Evolutionary conservation across 1,139 yeast genomes (phyloP), one percentile per base, ranked within the genome.

Genomic region (Pneumocystis wakefieldiae): DNA sequence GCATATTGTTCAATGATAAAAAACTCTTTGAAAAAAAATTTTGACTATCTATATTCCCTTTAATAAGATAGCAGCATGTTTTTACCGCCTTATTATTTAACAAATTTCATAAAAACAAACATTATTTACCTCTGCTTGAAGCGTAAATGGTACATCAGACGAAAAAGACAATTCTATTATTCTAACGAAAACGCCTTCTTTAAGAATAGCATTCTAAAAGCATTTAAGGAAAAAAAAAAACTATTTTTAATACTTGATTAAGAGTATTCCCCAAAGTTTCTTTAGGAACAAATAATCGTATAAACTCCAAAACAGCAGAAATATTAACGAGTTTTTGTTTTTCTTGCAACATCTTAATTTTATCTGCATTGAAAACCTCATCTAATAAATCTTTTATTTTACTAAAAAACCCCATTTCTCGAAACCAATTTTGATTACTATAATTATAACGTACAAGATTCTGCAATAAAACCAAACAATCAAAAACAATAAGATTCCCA

Each of bases 391-490:
- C 15, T 24, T 48, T 48, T 48, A 48, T 24, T 48, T 48, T 48
- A 24, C 55, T 24, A 48, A 48, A 48, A 48, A 48, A 84, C 60
- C 85, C 87, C 0, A 96, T 86, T 71, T 92, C 97, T 60, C 92
- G 74, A 70, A 94, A 94, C 67, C 85, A 80, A 66, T 86, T 87
- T 73, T 94, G 99, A 73, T 94, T 94, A 8, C 96, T 85, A 1
- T 94, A 87, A 73, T 92, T 94, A 73, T 85, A 90, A 67, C 82
- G 82, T 62, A 94, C 76, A 62, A 94, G 78, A 69, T 86, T 86
- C 35, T 85, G 80, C 17, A 91, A 77, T 61, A 94, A 76, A 0
- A 90, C 81, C 65, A 94, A 76, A 72, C 96, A 88, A 74, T 94
- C 97, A 71, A 87, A 94, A 6, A 91, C 95, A 14, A 65, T 48